These are phyloP conservation scores for Patellaria atrata DNA, from an alignment of 495 filamentous ascomycete genomes.

Conservation along the genomic window DNA sequence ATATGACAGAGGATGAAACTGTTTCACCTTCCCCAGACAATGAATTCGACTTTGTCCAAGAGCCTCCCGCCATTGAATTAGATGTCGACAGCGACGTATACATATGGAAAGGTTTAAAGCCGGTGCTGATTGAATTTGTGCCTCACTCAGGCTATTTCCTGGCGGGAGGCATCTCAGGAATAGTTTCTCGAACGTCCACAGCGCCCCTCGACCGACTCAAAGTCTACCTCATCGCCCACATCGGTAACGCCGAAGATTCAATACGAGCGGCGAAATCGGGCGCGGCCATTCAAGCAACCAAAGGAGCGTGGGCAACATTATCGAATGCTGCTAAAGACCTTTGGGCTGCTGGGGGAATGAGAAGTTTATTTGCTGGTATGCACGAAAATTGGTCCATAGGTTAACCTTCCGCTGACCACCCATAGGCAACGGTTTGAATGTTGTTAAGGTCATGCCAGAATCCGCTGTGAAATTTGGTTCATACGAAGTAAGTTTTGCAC, in stretches of 20 bases:
- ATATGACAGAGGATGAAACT: constrained; percentile 7
- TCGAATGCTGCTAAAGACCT: constrained; percentile 55
- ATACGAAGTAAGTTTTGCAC: constrained; percentile 50
- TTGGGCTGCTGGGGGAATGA: constrained; percentile 77
- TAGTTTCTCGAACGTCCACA: constrained; percentile 81
- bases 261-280: constrained; percentile 57
- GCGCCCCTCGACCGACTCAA: constrained; percentile 94
- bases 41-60: constrained; percentile 6
- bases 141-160: constrained; percentile 86
- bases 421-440: constrained; percentile 94
- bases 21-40: constrained; percentile 2
- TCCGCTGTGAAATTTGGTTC: constrained; percentile 95
- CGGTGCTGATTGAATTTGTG: constrained; percentile 45
- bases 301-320: constrained; percentile 52
- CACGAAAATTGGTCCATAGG: constrained; percentile 12
- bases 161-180: constrained; percentile 85
- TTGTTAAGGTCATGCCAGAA: constrained; percentile 95
- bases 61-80: constrained; percentile 12
- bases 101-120: constrained; percentile 24
- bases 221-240: constrained; percentile 93
- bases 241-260: constrained; percentile 43
- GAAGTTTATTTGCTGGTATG: constrained; percentile 88
- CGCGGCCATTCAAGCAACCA: constrained; percentile 48
- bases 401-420: too few species aligned
- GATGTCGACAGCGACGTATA: constrained; percentile 7